phyloP scores from a whole-genome alignment of 2,329 filamentous ascomycete genomes.

The Aspergillus sojae region DNA sequence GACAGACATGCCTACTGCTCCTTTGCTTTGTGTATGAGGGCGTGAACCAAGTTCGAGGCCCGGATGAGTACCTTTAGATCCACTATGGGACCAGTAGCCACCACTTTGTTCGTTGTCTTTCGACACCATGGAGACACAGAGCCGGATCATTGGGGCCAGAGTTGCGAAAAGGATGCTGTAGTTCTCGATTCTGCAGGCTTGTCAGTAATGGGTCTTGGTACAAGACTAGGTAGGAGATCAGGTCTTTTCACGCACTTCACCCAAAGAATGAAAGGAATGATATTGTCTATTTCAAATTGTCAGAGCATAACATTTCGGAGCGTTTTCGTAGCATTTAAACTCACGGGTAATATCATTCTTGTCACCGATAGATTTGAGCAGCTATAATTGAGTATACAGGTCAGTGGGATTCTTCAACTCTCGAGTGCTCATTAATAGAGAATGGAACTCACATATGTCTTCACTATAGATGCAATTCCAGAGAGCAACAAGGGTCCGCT shows the following conservation, averaged over 20 bases:
- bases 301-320: background rate
- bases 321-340: background rate
- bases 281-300: background rate
- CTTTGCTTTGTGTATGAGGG: constrained; percentile 4
- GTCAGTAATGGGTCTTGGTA: background rate
- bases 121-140: constrained; percentile 31
- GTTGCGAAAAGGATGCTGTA: constrained; percentile 41
- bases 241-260: background rate
- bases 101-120: constrained; percentile 14
- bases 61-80: constrained; percentile 8
- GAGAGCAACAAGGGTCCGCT: constrained; percentile 39
- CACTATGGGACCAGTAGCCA: constrained; percentile 27
- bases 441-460: constrained; percentile 28
- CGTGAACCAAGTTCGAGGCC: constrained; percentile 5
- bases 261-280: background rate
- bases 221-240: background rate
- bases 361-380: background rate
- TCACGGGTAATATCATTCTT: background rate
- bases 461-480: constrained; percentile 39
- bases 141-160: constrained; percentile 36
- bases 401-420: background rate
- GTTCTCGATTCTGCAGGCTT: constrained; percentile 23
- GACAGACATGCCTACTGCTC: constrained; percentile 8
- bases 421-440: background rate
- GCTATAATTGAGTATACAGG: background rate